Base-by-base conservation (phyloP, 2,329 filamentous ascomycete species). In the Diaporthe sp. region DNA sequence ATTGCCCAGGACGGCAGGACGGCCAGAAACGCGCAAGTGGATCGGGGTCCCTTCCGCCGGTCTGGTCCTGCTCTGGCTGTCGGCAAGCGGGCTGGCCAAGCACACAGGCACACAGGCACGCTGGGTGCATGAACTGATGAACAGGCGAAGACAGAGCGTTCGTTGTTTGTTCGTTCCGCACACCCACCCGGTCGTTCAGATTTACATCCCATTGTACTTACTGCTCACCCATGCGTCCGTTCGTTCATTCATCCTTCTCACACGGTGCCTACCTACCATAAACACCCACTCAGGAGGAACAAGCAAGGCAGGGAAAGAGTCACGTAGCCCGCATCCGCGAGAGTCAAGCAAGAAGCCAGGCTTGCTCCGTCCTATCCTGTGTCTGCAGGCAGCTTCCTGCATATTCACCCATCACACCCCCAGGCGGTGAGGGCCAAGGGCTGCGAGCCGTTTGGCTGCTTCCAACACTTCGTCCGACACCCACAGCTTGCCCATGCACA, bases 361-460 rank as follows among this genome's bases (percentile, higher is more conserved):
- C 47, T 22, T 53, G 61, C 44, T 50, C 22, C 30, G 44, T 51
- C 61, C 61, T 68, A 30, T 50, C 30, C 22, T 68, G 63, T 63
- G 32, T 53, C 56, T 44, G 65, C 73, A 63, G 47, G 50, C 9
- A 70, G 75, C 76, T 77, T 78, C 71, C 71, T 75, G 76, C 74
- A 70, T 75, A 35, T 55, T 71, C 53, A 75, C 75, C 74, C 77
- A 78, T 77, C 79, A 79, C 77, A 79, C 76, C 77, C 77, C 78
- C 79, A 81, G 80, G 81, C 81, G 81, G 81, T 82, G 81, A 82
- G 78, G 75, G 61, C 39, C 56, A 53, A 78, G 81, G 81, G 81
- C 79, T 81, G 79, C 75, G 77, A 82, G 81, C 80, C 81, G 81
- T 82, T 82, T 82, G 81, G 81, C 78, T 79, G 76, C 66, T 68